Base-by-base conservation (phyloP, 352 stramenopile species). In the Paralagenidium karlingii region DNA sequence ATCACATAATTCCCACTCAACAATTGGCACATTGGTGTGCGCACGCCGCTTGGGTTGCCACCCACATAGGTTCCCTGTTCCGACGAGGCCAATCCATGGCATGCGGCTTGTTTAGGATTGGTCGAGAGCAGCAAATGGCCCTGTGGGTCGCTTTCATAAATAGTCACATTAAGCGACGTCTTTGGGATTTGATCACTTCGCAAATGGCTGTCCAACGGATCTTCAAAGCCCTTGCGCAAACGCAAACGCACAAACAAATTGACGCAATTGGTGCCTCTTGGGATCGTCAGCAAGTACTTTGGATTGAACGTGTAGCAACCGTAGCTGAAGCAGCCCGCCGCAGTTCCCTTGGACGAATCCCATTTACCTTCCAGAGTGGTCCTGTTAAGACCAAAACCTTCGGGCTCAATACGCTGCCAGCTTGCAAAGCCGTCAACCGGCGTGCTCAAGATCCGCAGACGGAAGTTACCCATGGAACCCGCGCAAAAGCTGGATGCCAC, bases 231-330 rank as follows among this genome's bases (percentile, higher is more conserved):
- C 9, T 7, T 19, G 5, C 27, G 44, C 2, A 67, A 39, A 29
- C 78, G 40, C 9, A 88, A 52, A 3, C 71, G 70, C 28, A 54
- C 61, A 27, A 87, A 70, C 10, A 86, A 43, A 8, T 65, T 43
- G 16, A 52, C 79, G 22, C 81, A 59, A 22, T 63, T 53, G 1
- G 51, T 43, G 24, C 16, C 9, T 36, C 31, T 21, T 39, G 13
- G 9, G 4, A 85, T 51, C 32, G 71, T 58, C 24, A 88, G 49
- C 22, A 91, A 61, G 43, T 71, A 86, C 45, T 71, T 77, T 18
- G 77, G 74, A 47, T 90, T 88, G 49, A 83, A 82, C 5, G 66
- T 84, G 45, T 88, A 90, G 47, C 73, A 79, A 12, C 74, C 74
- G 44, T 81, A 87, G 47, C 78, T 85, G 6, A 61, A 79, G 41